Percentiles rank a stretch among this genome's conserved stretches.
Evolutionary conservation across 805 yeast genomes (phyloP).

Genomic region (Ascoidea tarda): DNA sequence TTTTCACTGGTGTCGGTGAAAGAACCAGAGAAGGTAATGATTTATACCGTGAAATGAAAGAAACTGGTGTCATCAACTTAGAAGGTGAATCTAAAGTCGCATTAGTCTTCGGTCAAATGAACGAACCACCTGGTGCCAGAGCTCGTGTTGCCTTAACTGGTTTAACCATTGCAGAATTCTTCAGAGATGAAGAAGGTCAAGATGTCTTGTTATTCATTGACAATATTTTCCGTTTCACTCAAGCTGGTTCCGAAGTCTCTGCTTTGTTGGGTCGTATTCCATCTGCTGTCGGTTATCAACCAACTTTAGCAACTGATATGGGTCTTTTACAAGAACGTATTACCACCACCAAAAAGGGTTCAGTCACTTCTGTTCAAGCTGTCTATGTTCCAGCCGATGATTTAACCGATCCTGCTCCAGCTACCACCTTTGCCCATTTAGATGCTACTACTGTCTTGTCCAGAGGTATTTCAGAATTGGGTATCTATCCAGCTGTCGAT

Average conservation of each 20-base stretch:
- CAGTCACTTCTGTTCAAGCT: constrained; percentile 99
- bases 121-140: constrained; percentile 99
- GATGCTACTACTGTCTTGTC: constrained; percentile 99
- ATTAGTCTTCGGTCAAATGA: constrained; percentile 99
- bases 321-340: constrained; percentile 99
- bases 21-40: constrained; percentile 99
- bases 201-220: constrained; percentile 98
- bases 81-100: constrained; percentile 99
- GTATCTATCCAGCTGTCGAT: constrained; percentile 99
- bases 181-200: constrained; percentile 99
- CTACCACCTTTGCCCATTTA: constrained; percentile 99
- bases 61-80: constrained; percentile 98
- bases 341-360: constrained; percentile 99
- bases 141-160: constrained; percentile 99
- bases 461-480: constrained; percentile 98
- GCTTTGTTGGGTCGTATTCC: constrained; percentile 99
- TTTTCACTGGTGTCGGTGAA: constrained; percentile 99
- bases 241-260: constrained; percentile 99
- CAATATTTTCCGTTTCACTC: constrained; percentile 99
- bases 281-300: constrained; percentile 99
- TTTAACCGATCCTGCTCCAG: constrained; percentile 99
- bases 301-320: constrained; percentile 99
- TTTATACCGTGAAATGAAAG: constrained; percentile 99
- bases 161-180: constrained; percentile 98
- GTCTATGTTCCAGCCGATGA: constrained; percentile 99